Evolutionary conservation across 805 yeast species (phyloP), one percentile per base, ranked within the genome.

Genomic region (Deakozyma indianensis): DNA sequence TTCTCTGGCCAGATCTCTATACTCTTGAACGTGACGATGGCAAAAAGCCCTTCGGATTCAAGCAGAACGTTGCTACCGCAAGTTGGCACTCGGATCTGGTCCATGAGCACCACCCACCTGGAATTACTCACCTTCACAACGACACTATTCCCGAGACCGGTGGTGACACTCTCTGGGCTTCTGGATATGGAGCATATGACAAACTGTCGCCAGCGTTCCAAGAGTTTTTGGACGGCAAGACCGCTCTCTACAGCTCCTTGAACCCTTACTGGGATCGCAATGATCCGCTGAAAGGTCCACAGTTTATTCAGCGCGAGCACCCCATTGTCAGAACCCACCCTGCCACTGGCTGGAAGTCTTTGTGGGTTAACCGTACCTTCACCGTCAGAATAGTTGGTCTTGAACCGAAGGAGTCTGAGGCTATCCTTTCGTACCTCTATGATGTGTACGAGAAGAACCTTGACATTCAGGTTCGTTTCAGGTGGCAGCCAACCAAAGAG

Each of bases 291-390:
- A 60, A 60, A 45, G 71, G 73, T n/a, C 70, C 69, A 16, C 66
- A 66, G 41, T 49, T 49, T 22, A 56, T 55, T 21, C 59, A 58
- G 18, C 50, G 54, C 9, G 57, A 54, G 43, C 83, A 78, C 59
- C 82, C 81, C 2, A 50, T 78, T 22, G 70, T 78, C 27, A 70
- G 82, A 62, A 74, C 80, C 32, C 78, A 78, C 52, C 83, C 83
- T 7, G 78, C 71, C 14, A 77, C 82, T 24, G 80, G 80, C 38
- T 68, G 76, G 74, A 78, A 77, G 58, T 62, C 77, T 1, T 60
- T 77, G 50, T 77, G 63, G 48, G 74, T 75, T 41, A 75, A 75
- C 59, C 66, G 75, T 42, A 61, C 65, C 18, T 66, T 68, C 68
- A 74, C 78, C 14, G 63, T 55, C 41, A 64, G 73, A 48, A 75